Conservation (phyloP, 2,329 filamentous ascomycete species). For the Leptographium radiaticola region DNA sequence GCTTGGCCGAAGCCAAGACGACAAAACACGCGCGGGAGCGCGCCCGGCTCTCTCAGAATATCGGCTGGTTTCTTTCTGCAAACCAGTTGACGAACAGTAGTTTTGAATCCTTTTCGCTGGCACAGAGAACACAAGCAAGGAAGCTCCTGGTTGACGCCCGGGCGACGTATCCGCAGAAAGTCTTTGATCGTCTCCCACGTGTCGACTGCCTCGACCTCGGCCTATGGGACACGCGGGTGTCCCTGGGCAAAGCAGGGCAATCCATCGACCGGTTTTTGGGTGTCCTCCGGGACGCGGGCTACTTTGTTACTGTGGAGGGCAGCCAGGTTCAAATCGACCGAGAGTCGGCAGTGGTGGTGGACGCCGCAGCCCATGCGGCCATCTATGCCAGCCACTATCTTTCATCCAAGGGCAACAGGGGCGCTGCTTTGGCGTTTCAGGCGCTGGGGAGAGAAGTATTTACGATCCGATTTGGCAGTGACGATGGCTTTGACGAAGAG, state of each 20-base stretch:
- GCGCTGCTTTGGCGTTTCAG: neutral
- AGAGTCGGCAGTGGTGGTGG: neutral
- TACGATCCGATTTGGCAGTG: neutral
- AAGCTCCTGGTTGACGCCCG: neutral
- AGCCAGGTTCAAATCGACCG: conserved; percentile 1
- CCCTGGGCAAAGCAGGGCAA: neutral
- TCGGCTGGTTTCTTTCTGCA: neutral
- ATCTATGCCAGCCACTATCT: neutral
- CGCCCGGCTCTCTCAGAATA: neutral
- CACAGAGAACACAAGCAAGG: neutral
- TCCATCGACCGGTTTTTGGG: neutral
- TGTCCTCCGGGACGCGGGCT: conserved; percentile 1
- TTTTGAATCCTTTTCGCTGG: neutral
- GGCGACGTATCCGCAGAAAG: neutral
- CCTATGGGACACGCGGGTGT: neutral
- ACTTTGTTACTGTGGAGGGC: neutral
- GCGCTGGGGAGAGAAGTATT: neutral
- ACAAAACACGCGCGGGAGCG: neutral
- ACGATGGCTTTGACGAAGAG: neutral
- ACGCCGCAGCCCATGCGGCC: neutral
- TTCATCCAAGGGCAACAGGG: neutral
- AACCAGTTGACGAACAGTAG: neutral
- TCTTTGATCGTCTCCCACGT: conserved; percentile 1
- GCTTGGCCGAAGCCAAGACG: neutral
- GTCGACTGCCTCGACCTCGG: neutral